phyloP scores from a whole-genome alignment of 768 basidiomycete genomes.

The Tylopilus sp. region DNA sequence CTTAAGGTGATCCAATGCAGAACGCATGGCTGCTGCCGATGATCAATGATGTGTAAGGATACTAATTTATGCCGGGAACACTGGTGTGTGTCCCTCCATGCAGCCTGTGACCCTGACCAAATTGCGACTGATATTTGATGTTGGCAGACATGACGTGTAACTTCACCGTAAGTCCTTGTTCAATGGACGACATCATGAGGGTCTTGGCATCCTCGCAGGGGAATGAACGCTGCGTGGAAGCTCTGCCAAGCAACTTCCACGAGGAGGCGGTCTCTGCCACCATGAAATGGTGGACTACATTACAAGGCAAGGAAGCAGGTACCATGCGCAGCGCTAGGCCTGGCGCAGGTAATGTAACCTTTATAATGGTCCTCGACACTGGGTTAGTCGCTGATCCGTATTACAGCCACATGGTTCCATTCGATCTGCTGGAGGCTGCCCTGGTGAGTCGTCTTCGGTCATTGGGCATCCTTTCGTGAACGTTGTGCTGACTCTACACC shows the following conservation, averaged over 20 bases:
- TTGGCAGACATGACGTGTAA: conserved; percentile 82
- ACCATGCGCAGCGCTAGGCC: conserved; percentile 56
- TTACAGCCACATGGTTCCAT: conserved; percentile 82
- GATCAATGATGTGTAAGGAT: conserved; percentile 75
- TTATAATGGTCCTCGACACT: conserved; percentile 72
- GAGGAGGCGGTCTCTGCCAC: conserved; percentile 52
- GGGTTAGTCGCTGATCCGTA: conserved; percentile 49
- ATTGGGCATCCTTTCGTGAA: background rate
- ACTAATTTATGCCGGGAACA: conserved; percentile 87
- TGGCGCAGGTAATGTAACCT: conserved; percentile 82
- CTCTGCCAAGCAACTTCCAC: conserved; percentile 58
- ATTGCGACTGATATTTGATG: conserved; percentile 12
- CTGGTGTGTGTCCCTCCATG: conserved; percentile 43
- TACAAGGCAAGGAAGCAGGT: no score
- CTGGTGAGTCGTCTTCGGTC: conserved; percentile 47
- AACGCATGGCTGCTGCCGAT: conserved; percentile 78
- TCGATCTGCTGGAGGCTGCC: conserved; percentile 85
- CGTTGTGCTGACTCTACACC: background rate
- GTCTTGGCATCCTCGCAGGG: conserved; percentile 41
- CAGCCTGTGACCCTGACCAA: conserved; percentile 1
- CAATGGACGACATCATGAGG: background rate
- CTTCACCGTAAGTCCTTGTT: conserved; percentile 49
- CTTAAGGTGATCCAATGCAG: conserved; percentile 83
- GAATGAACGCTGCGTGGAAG: no score
- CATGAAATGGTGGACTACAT: conserved; percentile 56